phyloP scores from a whole-genome alignment of 805 yeast species.

The Brettanomyces nanus region DNA sequence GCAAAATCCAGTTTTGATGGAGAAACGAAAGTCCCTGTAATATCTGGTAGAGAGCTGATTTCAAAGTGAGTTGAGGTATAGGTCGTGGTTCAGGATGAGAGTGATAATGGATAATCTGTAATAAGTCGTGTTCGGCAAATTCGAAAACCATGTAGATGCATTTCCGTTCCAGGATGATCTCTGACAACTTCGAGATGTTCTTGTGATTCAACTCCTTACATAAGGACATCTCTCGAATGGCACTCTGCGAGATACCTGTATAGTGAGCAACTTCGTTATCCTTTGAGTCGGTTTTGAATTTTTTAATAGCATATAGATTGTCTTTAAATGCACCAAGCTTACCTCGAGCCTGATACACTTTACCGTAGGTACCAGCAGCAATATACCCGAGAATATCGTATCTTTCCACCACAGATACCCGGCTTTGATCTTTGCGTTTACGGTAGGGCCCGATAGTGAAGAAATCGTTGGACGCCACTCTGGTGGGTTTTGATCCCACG shows the following conservation, averaged over 20 bases:
- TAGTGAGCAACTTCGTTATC: constrained; percentile 77
- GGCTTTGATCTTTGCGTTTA: constrained; percentile 51
- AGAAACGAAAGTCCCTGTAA: constrained; percentile 83
- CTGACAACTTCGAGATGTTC: constrained; percentile 73
- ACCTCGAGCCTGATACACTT: constrained; percentile 81
- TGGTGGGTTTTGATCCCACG: constrained; percentile 30
- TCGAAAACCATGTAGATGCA: constrained; percentile 93
- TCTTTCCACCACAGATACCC: constrained; percentile 72
- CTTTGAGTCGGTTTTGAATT: constrained; percentile 89
- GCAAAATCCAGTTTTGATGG: constrained; percentile 95
- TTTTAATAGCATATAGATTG: constrained; percentile 75
- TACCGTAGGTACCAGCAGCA: constrained; percentile 97
- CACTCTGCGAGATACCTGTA: constrained; percentile 93
- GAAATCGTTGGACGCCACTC: constrained; percentile 47
- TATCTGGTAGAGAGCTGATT: constrained; percentile 87
- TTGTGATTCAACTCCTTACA: constrained; percentile 80
- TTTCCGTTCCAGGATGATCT: constrained; percentile 79
- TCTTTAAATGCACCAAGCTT: constrained; percentile 19
- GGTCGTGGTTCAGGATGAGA: constrained; percentile 79
- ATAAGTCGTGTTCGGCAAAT: constrained; percentile 89
- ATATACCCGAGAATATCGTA: constrained; percentile 90
- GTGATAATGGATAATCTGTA: constrained; percentile 91
- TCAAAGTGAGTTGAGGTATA: constrained; percentile 71
- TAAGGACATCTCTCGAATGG: constrained; percentile 91
- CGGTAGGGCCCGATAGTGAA: constrained; percentile 54